Evolutionary conservation across 129 eudicot genomes (phyloP), one percentile per base, ranked within the genome.

Genomic region (Dittrichia graveolens): DNA sequence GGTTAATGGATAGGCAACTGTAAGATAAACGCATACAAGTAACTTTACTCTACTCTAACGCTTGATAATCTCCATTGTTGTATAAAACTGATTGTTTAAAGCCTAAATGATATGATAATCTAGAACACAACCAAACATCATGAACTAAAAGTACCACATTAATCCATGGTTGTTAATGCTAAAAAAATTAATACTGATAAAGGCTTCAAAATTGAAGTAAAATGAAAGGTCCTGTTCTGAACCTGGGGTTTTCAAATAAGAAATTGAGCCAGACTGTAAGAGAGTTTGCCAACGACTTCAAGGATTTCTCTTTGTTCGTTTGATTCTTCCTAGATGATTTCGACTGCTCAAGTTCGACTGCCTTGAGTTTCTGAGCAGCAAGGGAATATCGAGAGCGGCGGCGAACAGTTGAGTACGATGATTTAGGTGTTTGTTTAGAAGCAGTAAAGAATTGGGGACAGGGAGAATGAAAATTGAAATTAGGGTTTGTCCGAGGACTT

Each of bases 251-350:
- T 50, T 90, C 84, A 46, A 94, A 85, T 57, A 94, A 45, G 74
- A 94, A 94, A 85, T 94, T 94, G 62, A 94, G 87, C 99, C 99
- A 94, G 35, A 85, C 93, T 0, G 96, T 85, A 38, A 94, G 91
- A 10, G 99, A 94, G 9, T 84, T 88, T 0, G 94, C 86, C 55
- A 94, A 48, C 3, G 96, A 87, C 61, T 79, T 90, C 39, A 90
- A 75, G 0, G 97, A 86, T 19, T 77, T 88, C 46, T 88, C 94
- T 67, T 94, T 94, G 43, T 71, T 61, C 1, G 53, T 78, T 18
- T 77, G 91, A 41, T 82, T 85, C 57, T 88, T 90, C 46, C 99
- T 75, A 0, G 96, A 84, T 2, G 99, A 90, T 66, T 86, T 86
- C 2, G 88, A 75, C 63, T 90, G 97, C 70, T 94, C 97, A 18